Conservation (phyloP, 2,329 filamentous ascomycete species). For the Bimuria novae-zelandiae region DNA sequence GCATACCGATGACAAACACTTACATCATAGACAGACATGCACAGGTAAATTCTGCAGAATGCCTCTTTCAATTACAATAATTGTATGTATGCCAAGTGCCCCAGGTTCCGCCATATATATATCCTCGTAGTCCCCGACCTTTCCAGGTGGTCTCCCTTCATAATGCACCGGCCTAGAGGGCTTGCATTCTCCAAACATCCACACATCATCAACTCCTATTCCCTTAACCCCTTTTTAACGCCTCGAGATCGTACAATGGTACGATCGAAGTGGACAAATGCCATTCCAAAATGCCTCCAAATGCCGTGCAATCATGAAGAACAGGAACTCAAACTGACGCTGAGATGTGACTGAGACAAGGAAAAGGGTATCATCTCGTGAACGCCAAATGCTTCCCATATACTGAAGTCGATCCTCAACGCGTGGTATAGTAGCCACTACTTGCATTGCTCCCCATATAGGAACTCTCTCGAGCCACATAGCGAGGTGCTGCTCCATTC, state of each 20-base stretch:
- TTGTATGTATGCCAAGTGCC: not conserved
- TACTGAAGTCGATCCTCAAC: slow-evolving; percentile 9
- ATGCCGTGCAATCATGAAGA: slow-evolving; percentile 1
- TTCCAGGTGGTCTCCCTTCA: no score
- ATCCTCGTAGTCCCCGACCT: no score
- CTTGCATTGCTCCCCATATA: slow-evolving; percentile 19
- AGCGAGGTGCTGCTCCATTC: slow-evolving; percentile 15
- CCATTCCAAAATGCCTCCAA: not conserved
- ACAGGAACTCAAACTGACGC: slow-evolving; percentile 4
- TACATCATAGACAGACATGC: no score
- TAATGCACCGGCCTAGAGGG: no score
- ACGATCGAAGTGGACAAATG: not conserved
- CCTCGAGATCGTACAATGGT: no score
- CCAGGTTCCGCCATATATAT: no score
- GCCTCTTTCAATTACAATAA: no score
- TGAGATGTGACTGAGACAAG: slow-evolving; percentile 18
- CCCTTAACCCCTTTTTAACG: no score
- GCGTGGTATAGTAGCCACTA: slow-evolving; percentile 21
- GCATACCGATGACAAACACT: no score
- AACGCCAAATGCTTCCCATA: slow-evolving; percentile 21
- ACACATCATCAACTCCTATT: no score
- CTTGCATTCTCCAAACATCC: no score
- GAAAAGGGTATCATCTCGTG: slow-evolving; percentile 33
- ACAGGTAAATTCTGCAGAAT: no score
- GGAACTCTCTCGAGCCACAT: slow-evolving; percentile 14